Percentiles rank a stretch among this genome's conserved stretches.
These are phyloP conservation scores for Aspergillus vadensis DNA, from an alignment of 2,329 filamentous ascomycete species.

Conservation along the genomic window DNA sequence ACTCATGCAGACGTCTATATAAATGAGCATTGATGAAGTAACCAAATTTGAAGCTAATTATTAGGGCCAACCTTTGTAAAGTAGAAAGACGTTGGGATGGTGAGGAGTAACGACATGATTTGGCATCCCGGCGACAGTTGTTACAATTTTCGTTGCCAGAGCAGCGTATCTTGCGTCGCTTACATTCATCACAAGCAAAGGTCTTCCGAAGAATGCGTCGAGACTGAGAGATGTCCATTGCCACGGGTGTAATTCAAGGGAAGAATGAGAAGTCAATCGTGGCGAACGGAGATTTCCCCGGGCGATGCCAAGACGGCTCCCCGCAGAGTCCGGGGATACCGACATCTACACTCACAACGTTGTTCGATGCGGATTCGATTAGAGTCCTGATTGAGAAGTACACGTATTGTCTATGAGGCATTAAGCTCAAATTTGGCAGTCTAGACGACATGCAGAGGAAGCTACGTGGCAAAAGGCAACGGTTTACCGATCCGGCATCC, in stretches of 20 bases:
- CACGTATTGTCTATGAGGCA: no score
- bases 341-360: neutral
- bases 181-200: slow-evolving; percentile 24
- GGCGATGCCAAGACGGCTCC: neutral
- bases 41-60: neutral
- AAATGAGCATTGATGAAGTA: neutral
- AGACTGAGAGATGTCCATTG: slow-evolving; percentile 3
- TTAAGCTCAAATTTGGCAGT: neutral
- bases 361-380: no score
- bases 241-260: neutral
- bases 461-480: neutral
- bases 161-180: slow-evolving; percentile 23
- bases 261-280: neutral
- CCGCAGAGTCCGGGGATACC: neutral
- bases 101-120: slow-evolving; percentile 22
- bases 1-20: slow-evolving; percentile 20
- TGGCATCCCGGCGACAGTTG: slow-evolving; percentile 21
- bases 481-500: neutral
- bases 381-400: neutral
- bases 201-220: slow-evolving; percentile 22
- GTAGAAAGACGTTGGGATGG: slow-evolving; percentile 20
- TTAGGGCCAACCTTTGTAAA: slow-evolving; percentile 15
- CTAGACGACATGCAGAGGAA: neutral
- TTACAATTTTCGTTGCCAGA: slow-evolving; percentile 22
- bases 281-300: neutral